Evolutionary conservation across 2,329 filamentous ascomycete species (phyloP), one percentile per base, ranked within the genome.

Genomic region (Colletotrichum sidae): DNA sequence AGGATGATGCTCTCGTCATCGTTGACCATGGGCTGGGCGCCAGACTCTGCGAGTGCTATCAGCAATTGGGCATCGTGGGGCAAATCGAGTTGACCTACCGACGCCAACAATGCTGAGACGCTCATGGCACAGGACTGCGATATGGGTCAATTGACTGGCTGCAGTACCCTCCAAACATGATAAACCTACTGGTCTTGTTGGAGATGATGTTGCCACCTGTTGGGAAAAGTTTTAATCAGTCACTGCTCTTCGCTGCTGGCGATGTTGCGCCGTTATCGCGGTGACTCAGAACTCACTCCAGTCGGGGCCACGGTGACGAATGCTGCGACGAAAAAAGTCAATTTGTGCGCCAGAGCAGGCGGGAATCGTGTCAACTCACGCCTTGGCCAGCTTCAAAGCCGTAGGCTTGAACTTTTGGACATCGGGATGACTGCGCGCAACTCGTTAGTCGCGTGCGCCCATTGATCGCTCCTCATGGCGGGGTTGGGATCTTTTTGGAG

Each of bases 51-150:
- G 49, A 44, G 63, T 42, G 15, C 57, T 57, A 67, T 72, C 41
- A 75, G 70, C 61, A 51, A 61, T 38, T 35, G 56, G 25, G 46
- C 33, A 10, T 17, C 15, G 35, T 12, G 25, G 42, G 34, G 12
- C n/a, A 13, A 51, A 39, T 33, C 53, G 62, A 55, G 50, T 59
- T 67, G 69, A 84, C 90, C 76, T 84, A 96, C 93, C 93, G 78
- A 98, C 92, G 78, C 96, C 96, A 77, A 99, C 96, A 78, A 99
- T 98, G 79, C 93, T 96, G 79, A 99, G 85, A 82, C 96, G 92
- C 81, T 99, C 96, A 86, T 99, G 96, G 76, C 94, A 96, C 72
- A 99, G 89, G 78, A 99, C 92, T 94, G 75, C 57, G 69, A 69
- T 25, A 51, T 65, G 57, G 60, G 74, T 81, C 69, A 80, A 69